phyloP scores from a whole-genome alignment of 2,329 filamentous ascomycete genomes.

The Penicillium griseofulvum region DNA sequence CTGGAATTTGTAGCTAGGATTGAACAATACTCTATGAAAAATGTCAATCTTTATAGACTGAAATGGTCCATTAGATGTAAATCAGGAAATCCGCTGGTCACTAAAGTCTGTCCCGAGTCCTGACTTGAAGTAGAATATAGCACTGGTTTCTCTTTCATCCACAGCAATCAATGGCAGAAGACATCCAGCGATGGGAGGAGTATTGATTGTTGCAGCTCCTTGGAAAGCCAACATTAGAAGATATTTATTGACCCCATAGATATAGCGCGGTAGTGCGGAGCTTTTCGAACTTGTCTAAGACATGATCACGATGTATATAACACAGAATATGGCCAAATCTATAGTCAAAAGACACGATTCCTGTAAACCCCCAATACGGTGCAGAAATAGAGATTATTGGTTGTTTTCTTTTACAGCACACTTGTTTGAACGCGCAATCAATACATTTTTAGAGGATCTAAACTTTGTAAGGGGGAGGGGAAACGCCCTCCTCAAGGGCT shows the following conservation, averaged over 20 bases:
- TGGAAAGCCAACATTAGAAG: too few relatives aligned
- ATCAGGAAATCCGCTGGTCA: neutral
- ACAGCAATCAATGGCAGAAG: neutral
- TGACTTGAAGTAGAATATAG: neutral
- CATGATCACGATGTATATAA: too few relatives aligned
- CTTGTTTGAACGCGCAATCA: too few relatives aligned
- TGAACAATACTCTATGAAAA: neutral
- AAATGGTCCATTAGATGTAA: neutral
- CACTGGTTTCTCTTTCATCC: neutral
- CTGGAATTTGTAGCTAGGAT: neutral
- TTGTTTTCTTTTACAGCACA: too few relatives aligned
- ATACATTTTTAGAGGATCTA: neutral
- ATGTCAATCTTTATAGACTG: neutral
- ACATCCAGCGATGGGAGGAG: neutral
- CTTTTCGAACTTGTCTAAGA: too few relatives aligned
- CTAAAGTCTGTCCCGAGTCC: neutral
- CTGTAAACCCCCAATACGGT: too few relatives aligned
- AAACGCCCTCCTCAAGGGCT: conserved; percentile 19
- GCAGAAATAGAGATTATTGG: too few relatives aligned
- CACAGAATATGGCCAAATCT: too few relatives aligned
- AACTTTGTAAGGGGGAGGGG: neutral
- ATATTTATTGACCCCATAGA: too few relatives aligned
- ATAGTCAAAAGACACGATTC: too few relatives aligned
- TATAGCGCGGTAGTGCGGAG: too few relatives aligned
- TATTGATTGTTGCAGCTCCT: neutral